Conservation (phyloP, 306 rosid species). For the Begonia masoniana region DNA sequence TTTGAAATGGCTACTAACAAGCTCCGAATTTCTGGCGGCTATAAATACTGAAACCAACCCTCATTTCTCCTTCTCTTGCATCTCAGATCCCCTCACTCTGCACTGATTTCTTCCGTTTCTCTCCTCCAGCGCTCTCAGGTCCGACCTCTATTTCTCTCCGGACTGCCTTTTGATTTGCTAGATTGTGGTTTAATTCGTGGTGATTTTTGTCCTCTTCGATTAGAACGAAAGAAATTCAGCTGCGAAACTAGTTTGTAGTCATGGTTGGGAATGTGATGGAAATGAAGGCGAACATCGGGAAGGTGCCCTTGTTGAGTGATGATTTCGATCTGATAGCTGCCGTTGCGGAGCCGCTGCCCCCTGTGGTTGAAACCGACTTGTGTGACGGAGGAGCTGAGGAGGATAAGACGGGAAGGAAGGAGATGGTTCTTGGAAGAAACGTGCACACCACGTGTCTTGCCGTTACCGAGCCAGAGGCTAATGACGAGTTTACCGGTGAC, state of each 20-base stretch:
- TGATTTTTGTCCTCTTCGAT: background rate
- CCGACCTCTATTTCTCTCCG: background rate
- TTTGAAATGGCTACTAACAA: too few species aligned
- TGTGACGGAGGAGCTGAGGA: constrained; percentile 1
- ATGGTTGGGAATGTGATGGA: constrained; percentile 15
- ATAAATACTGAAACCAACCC: too few species aligned
- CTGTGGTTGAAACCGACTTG: constrained; percentile 8
- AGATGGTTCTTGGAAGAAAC: constrained; percentile 56
- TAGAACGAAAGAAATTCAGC: background rate
- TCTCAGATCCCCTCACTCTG: too few species aligned
- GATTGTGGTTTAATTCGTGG: background rate
- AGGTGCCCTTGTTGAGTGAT: constrained; percentile 9
- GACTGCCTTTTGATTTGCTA: background rate
- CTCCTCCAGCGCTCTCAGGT: background rate
- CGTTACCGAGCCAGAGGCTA: constrained; percentile 57
- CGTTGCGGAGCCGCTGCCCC: constrained; percentile 28
- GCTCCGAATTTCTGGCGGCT: too few species aligned
- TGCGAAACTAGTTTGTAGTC: background rate
- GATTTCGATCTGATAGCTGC: constrained; percentile 21
- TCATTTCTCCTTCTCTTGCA: too few species aligned
- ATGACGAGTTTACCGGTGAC: constrained; percentile 72
- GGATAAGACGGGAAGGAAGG: constrained; percentile 15
- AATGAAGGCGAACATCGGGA: constrained; percentile 2
- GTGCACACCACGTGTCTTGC: constrained; percentile 52
- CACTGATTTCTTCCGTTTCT: background rate